Percentiles rank a stretch among this genome's conserved stretches.
Evolutionary conservation across 2,329 filamentous ascomycete species (phyloP).

Genomic region (Juglanconis sp.): DNA sequence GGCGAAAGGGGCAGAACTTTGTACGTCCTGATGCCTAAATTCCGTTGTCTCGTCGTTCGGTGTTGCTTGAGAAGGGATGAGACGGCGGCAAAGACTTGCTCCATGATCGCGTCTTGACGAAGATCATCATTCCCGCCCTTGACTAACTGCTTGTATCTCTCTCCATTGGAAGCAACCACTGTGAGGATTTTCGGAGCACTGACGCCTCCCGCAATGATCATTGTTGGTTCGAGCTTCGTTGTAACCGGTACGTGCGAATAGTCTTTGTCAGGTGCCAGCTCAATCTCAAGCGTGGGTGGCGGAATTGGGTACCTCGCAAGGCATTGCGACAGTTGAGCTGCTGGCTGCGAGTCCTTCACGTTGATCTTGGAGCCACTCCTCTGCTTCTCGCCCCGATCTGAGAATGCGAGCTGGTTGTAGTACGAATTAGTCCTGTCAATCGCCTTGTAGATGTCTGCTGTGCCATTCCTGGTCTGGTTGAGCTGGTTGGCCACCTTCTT

Average conservation of each 20-base stretch:
- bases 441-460: slow-evolving; percentile 60
- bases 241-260: slow-evolving; percentile 78
- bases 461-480: slow-evolving; percentile 44
- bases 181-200: slow-evolving; percentile 94
- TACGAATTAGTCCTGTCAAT: slow-evolving; percentile 71
- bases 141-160: slow-evolving; percentile 82
- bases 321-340: slow-evolving; percentile 58
- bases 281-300: slow-evolving; percentile 83
- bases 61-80: slow-evolving; percentile 86
- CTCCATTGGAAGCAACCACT: slow-evolving; percentile 72
- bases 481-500: slow-evolving; percentile 63
- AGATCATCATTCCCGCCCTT: slow-evolving; percentile 96
- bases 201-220: slow-evolving; percentile 84
- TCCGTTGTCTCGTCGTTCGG: slow-evolving; percentile 80
- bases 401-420: slow-evolving; percentile 57
- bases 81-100: slow-evolving; percentile 96
- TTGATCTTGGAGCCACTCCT: slow-evolving; percentile 56
- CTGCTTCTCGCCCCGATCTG: slow-evolving; percentile 40
- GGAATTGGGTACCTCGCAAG: slow-evolving; percentile 69
- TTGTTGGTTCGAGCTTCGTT: slow-evolving; percentile 65
- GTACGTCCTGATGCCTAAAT: slow-evolving; percentile 90
- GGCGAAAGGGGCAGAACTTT: slow-evolving; percentile 89
- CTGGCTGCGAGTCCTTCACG: slow-evolving; percentile 58
- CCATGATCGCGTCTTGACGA: slow-evolving; percentile 97
- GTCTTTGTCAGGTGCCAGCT: slow-evolving; percentile 67